These are phyloP conservation scores for Iberis pinnata DNA, from an alignment of 345 rosid genomes.

Conservation along the genomic window DNA sequence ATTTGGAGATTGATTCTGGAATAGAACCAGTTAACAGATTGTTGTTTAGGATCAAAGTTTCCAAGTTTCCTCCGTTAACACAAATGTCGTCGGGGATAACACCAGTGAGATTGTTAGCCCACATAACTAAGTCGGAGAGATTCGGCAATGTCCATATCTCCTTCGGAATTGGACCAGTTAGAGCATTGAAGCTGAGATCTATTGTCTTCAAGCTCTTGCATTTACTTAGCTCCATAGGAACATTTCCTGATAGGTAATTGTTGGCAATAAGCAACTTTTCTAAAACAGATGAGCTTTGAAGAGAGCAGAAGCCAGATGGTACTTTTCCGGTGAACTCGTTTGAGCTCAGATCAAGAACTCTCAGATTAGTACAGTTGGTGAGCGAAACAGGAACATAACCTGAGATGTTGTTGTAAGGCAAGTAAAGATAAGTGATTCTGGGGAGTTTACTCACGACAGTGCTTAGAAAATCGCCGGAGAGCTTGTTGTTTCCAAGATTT, in stretches of 20 bases:
- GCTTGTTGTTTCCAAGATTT: conserved; percentile 60
- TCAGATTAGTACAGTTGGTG: conserved; percentile 49
- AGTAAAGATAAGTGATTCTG: conserved; percentile 43
- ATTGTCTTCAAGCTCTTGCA: conserved; percentile 65
- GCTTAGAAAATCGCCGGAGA: conserved; percentile 64
- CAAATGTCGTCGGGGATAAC: conserved; percentile 72
- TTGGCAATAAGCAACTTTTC: conserved; percentile 59
- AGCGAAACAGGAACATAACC: conserved; percentile 66
- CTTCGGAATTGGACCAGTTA: conserved; percentile 55
- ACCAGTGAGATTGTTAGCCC: conserved; percentile 93
- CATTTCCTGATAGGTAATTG: conserved; percentile 69
- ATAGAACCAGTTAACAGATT: conserved; percentile 62
- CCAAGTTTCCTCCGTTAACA: conserved; percentile 60
- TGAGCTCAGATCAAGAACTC: conserved; percentile 77
- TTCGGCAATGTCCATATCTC: conserved; percentile 68
- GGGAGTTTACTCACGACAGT: conserved; percentile 56
- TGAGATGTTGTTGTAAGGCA: conserved; percentile 69
- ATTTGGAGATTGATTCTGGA: conserved; percentile 61
- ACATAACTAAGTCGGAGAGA: conserved; percentile 71
- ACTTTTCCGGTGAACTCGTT: conserved; percentile 57
- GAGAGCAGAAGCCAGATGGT: conserved; percentile 58
- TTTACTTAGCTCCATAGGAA: conserved; percentile 60
- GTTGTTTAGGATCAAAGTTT: conserved; percentile 82
- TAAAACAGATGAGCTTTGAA: conserved; percentile 39
- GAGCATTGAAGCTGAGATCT: conserved; percentile 84